Evolutionary conservation across 2,329 filamentous ascomycete genomes (phyloP).

Genomic region (Nectriaceae sp.): DNA sequence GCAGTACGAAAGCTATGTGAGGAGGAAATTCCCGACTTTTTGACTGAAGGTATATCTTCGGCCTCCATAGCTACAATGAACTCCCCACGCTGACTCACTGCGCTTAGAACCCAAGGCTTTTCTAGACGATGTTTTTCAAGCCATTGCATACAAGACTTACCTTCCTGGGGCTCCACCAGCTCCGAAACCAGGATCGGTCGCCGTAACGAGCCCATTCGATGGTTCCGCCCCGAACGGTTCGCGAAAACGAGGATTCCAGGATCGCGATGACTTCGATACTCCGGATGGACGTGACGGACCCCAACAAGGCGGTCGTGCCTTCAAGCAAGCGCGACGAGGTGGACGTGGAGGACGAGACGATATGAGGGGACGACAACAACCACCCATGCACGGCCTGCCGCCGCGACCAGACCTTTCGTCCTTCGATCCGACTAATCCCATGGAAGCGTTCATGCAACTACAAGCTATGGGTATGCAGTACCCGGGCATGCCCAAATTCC

Average conservation of each 20-base stretch:
- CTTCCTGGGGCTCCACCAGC: slow-evolving; percentile 54
- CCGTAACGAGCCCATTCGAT: slow-evolving; percentile 17
- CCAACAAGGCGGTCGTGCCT: slow-evolving; percentile 42
- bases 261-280: slow-evolving; percentile 22
- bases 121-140: slow-evolving; percentile 70
- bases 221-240: slow-evolving; percentile 21
- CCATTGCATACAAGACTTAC: slow-evolving; percentile 64
- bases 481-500: slow-evolving; percentile 42
- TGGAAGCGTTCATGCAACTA: slow-evolving; percentile 64
- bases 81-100: not conserved
- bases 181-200: slow-evolving; percentile 25
- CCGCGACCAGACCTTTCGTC: slow-evolving; percentile 38
- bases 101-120: slow-evolving; percentile 49
- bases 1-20: slow-evolving; percentile 69
- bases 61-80: not conserved
- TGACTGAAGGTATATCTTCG: slow-evolving; percentile 59
- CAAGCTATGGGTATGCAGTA: slow-evolving; percentile 55
- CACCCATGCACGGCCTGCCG: slow-evolving; percentile 17
- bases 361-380: slow-evolving; percentile 14
- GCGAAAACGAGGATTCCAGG: slow-evolving; percentile 40
- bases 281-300: slow-evolving; percentile 26
- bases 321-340: slow-evolving; percentile 63
- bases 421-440: slow-evolving; percentile 61
- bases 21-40: slow-evolving; percentile 73
- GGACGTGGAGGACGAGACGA: slow-evolving; percentile 36